Evolutionary conservation across 352 stramenopile genomes (phyloP).

Genomic region (Saprolegnia diclina): DNA sequence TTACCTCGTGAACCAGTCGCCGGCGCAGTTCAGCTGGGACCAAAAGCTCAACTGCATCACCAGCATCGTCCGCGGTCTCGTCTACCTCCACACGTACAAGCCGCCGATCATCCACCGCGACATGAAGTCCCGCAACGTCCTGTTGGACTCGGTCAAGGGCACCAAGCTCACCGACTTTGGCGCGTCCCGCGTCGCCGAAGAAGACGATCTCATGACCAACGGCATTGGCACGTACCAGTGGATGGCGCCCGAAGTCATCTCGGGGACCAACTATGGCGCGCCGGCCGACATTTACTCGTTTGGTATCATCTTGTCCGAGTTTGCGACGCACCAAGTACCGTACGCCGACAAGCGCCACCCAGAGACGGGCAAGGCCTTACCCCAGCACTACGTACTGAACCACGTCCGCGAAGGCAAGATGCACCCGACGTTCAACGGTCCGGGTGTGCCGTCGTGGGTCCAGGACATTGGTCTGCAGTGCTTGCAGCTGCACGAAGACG

Average conservation of each 20-base stretch:
- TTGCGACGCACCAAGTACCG: constrained; percentile 46
- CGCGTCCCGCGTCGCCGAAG: constrained; percentile 35
- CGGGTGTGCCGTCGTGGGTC: constrained; percentile 36
- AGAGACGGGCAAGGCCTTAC: not conserved
- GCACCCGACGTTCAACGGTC: constrained; percentile 34
- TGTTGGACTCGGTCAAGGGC: constrained; percentile 31
- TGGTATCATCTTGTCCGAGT: constrained; percentile 44
- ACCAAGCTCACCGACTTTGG: constrained; percentile 60
- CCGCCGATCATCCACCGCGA: constrained; percentile 36
- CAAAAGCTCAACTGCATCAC: constrained; percentile 32
- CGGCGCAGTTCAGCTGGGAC: constrained; percentile 18
- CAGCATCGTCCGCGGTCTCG: constrained; percentile 36
- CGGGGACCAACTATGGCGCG: constrained; percentile 28
- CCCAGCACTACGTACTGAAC: constrained; percentile 32
- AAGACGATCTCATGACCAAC: constrained; percentile 43
- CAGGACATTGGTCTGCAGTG: constrained; percentile 32
- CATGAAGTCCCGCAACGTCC: constrained; percentile 44
- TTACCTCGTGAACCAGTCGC: constrained; percentile 40
- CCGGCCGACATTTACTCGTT: constrained; percentile 32
- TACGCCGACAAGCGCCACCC: constrained; percentile 38
- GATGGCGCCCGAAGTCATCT: constrained; percentile 29
- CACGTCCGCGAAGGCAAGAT: constrained; percentile 38
- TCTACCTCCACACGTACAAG: constrained; percentile 41
- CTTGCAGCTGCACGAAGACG: constrained; percentile 31
- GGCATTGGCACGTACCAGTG: constrained; percentile 36